Evolutionary conservation across 768 basidiomycete species (phyloP).

Genomic region (Strobilomyces dryophilus): DNA sequence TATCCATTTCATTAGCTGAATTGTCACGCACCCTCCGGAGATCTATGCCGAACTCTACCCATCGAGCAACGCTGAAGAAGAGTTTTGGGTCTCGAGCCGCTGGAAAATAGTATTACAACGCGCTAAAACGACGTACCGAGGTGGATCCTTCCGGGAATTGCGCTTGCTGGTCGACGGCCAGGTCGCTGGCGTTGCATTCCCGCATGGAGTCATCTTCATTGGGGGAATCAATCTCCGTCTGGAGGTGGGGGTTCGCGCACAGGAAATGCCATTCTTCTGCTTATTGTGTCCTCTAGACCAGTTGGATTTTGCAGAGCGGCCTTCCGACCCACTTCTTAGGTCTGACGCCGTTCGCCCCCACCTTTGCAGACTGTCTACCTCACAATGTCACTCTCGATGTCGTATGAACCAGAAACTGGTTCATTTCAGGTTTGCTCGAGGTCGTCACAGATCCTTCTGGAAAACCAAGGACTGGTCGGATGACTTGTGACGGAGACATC

Average conservation of each 20-base stretch:
- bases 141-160: constrained; percentile 62
- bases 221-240: constrained; percentile 67
- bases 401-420: constrained; percentile 72
- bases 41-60: constrained; percentile 71
- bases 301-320: constrained; percentile 75
- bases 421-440: constrained; percentile 65
- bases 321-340: constrained; percentile 77
- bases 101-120: constrained; percentile 57
- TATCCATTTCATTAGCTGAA: constrained; percentile 45
- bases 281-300: constrained; percentile 38
- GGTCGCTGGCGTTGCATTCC: constrained; percentile 55
- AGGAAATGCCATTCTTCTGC: not conserved
- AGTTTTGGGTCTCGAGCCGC: constrained; percentile 64
- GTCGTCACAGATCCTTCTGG: constrained; percentile 62
- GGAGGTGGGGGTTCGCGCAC: constrained; percentile 46
- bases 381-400: constrained; percentile 75
- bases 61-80: constrained; percentile 61
- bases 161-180: constrained; percentile 53
- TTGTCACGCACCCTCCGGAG: constrained; percentile 63
- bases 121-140: constrained; percentile 37
- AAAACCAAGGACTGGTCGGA: constrained; percentile 63
- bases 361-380: constrained; percentile 61
- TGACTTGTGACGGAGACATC: constrained; percentile 46
- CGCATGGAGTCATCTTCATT: constrained; percentile 63
- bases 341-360: constrained; percentile 70